Percentiles rank a stretch among this genome's conserved stretches.
Evolutionary conservation across 176 grass and related monocot species (phyloP).

Genomic region (Typha latifolia): DNA sequence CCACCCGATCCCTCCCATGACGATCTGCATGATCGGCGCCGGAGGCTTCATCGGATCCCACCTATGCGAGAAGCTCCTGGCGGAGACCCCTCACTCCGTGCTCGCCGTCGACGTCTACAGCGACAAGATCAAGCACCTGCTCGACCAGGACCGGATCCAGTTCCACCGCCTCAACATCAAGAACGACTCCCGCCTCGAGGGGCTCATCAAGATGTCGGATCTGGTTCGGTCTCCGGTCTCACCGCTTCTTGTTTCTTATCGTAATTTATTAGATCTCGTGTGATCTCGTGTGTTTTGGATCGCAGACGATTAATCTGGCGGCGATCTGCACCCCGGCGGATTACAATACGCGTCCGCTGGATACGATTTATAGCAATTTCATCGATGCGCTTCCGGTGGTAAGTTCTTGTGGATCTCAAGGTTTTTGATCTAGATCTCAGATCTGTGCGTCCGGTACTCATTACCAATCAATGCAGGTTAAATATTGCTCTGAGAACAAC

Average conservation of each 20-base stretch:
- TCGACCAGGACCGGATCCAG: conserved; percentile 63
- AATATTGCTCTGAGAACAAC: conserved; percentile 94
- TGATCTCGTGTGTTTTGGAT: conserved; percentile 1
- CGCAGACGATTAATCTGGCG: conserved; percentile 85
- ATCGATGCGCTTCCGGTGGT: conserved; percentile 96
- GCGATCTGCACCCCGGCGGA: conserved; percentile 96
- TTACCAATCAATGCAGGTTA: conserved; percentile 41
- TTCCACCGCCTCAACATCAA: conserved; percentile 99
- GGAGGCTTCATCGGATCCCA: conserved; percentile 96
- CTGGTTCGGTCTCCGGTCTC: conserved; percentile 23
- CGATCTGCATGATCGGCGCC: conserved; percentile 93
- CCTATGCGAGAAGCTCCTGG: conserved; percentile 97
- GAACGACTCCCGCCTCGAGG: conserved; percentile 87
- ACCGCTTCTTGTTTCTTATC: background rate
- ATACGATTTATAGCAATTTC: conserved; percentile 99
- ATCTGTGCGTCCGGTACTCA: background rate
- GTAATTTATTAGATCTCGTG: background rate
- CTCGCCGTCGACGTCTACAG: conserved; percentile 89
- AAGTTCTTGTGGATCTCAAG: background rate
- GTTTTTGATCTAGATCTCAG: conserved; percentile 12
- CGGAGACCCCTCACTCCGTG: conserved; percentile 59
- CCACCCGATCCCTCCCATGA: conserved; percentile 44
- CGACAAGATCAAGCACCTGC: conserved; percentile 99
- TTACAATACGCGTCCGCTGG: conserved; percentile 93
- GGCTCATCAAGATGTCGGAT: conserved; percentile 90